Percentiles rank a stretch among this genome's conserved stretches.
These are phyloP conservation scores for Solanum sparsipilum DNA, from an alignment of 257 asterid species.

Conservation along the genomic window DNA sequence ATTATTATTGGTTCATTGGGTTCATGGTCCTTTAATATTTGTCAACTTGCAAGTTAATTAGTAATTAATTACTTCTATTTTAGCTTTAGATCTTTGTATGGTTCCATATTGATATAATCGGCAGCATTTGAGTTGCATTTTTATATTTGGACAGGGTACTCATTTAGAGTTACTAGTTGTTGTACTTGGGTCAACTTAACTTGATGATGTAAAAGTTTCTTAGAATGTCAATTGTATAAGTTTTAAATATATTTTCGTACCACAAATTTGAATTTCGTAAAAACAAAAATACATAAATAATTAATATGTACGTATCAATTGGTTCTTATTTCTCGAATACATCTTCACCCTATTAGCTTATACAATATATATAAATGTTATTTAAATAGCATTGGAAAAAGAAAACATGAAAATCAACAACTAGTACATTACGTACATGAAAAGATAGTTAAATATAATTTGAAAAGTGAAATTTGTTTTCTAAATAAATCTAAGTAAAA, in stretches of 20 bases:
- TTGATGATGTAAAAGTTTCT: background rate
- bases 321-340: background rate
- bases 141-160: background rate
- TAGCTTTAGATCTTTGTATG: background rate
- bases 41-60: background rate
- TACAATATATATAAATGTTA: background rate
- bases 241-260: background rate
- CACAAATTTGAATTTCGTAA: background rate
- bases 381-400: background rate
- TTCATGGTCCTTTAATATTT: background rate
- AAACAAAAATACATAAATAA: background rate
- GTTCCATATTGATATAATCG: background rate
- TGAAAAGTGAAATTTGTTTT: background rate
- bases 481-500: background rate
- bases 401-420: background rate
- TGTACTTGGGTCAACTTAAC: background rate
- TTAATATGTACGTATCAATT: background rate
- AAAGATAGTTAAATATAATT: background rate
- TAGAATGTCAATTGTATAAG: background rate
- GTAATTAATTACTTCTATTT: background rate
- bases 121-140: background rate
- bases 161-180: background rate
- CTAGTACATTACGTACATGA: background rate
- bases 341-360: background rate
- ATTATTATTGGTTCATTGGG: background rate